Percentiles rank a stretch among this genome's conserved stretches.
phyloP scores from a whole-genome alignment of 108 stramenopile species.

The Conticribra weissflogii region DNA sequence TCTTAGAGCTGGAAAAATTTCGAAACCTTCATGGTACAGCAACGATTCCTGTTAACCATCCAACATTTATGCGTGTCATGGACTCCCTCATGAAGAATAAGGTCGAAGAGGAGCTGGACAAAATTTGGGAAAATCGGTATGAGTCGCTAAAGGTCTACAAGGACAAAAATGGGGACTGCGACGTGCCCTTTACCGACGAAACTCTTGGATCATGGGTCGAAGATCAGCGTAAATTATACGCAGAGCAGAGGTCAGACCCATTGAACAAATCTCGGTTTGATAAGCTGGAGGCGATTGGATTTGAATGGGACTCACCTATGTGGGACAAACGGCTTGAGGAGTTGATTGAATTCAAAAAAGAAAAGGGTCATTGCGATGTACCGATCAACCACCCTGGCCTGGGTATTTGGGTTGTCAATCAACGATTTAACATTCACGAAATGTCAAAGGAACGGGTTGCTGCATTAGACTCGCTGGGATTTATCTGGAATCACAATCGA shows the following conservation, averaged over 20 bases:
- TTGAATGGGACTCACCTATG: conserved; percentile 35
- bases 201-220: conserved; percentile 35
- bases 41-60: background rate
- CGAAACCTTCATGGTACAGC: background rate
- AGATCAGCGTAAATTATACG: conserved; percentile 29
- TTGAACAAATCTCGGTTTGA: conserved; percentile 24
- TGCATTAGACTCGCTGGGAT: conserved; percentile 46
- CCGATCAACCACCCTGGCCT: conserved; percentile 19
- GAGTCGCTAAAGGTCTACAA: background rate
- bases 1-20: conserved; percentile 1
- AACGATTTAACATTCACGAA: conserved; percentile 42
- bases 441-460: conserved; percentile 43
- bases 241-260: conserved; percentile 4
- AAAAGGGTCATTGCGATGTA: conserved; percentile 30
- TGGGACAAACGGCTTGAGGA: conserved; percentile 47
- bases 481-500: conserved; percentile 53
- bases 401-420: conserved; percentile 49
- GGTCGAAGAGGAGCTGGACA: conserved; percentile 5
- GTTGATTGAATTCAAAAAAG: conserved; percentile 19
- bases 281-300: conserved; percentile 37
- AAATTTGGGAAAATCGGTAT: conserved; percentile 9
- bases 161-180: conserved; percentile 34
- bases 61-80: conserved; percentile 3
- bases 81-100: background rate
- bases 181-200: conserved; percentile 34